These are phyloP conservation scores for Leccinum colubrinum DNA, from an alignment of 1,284 basidiomycete genomes.

Conservation along the genomic window DNA sequence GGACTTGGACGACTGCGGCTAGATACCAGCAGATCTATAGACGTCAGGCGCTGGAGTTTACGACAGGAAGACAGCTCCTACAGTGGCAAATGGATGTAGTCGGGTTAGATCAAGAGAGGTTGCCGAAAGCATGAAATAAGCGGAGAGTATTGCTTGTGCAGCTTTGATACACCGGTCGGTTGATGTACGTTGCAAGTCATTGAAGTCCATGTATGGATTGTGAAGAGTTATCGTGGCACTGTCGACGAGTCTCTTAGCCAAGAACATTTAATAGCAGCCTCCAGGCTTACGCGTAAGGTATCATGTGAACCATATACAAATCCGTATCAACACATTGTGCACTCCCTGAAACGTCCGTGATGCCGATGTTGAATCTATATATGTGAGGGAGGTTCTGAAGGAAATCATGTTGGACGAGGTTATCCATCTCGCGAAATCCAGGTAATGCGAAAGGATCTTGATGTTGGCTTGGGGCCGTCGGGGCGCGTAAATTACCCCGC, in stretches of 20 bases:
- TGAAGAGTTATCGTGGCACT: slow-evolving; percentile 84
- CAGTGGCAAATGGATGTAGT: slow-evolving; percentile 77
- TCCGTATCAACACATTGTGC: slow-evolving; percentile 70
- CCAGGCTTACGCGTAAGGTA: slow-evolving; percentile 70
- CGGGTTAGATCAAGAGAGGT: slow-evolving; percentile 77
- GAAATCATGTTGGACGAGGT: slow-evolving; percentile 63
- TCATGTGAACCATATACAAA: slow-evolving; percentile 78
- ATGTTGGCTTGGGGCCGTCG: slow-evolving; percentile 56
- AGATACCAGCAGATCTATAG: slow-evolving; percentile 85
- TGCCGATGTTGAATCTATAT: slow-evolving; percentile 59
- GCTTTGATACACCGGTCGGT: slow-evolving; percentile 70
- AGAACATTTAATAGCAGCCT: slow-evolving; percentile 4
- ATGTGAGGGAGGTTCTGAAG: slow-evolving; percentile 63
- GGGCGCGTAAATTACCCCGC: slow-evolving; percentile 60
- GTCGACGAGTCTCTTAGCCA: slow-evolving; percentile 9
- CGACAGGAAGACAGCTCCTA: slow-evolving; percentile 36
- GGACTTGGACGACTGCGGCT: slow-evolving; percentile 79
- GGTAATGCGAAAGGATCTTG: slow-evolving; percentile 65
- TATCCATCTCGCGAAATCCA: slow-evolving; percentile 67
- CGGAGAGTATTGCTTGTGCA: slow-evolving; percentile 65
- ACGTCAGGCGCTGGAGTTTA: slow-evolving; percentile 14
- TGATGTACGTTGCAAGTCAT: slow-evolving; percentile 59
- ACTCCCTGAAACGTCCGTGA: slow-evolving; percentile 50
- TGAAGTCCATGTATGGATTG: slow-evolving; percentile 75
- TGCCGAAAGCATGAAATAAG: slow-evolving; percentile 71